Conservation (phyloP, 192 early-diverging fungal species). For the Mortierella alpina region DNA sequence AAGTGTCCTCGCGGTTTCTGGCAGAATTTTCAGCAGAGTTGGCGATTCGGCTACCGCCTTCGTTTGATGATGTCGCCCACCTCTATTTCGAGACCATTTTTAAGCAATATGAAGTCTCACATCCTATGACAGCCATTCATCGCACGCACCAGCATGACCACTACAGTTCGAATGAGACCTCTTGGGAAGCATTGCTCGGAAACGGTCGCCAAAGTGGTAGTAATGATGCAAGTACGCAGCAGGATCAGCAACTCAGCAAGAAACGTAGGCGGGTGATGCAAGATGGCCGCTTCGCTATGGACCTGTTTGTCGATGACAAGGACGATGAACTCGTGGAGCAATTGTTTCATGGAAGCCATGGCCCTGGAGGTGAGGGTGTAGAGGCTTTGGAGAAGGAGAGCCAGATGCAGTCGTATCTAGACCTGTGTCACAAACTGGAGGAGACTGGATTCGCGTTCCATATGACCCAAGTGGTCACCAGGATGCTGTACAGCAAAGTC, state of each 20-base stretch:
- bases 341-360: constrained; percentile 15
- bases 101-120: constrained; percentile 10
- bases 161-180: too few species aligned
- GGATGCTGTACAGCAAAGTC: constrained; percentile 33
- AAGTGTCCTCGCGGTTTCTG: constrained; percentile 24
- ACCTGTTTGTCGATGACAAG: constrained; percentile 39
- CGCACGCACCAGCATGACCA: too few species aligned
- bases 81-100: constrained; percentile 41
- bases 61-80: constrained; percentile 32
- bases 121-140: background rate
- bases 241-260: constrained; percentile 22
- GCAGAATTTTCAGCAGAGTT: constrained; percentile 29
- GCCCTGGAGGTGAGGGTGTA: background rate
- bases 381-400: background rate
- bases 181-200: too few species aligned
- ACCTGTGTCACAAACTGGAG: constrained; percentile 31
- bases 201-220: too few species aligned
- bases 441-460: constrained; percentile 34
- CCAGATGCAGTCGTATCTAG: constrained; percentile 15
- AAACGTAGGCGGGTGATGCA: constrained; percentile 41
- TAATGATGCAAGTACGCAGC: background rate
- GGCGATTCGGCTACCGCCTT: constrained; percentile 25
- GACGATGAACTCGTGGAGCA: constrained; percentile 38
- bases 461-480: constrained; percentile 36
- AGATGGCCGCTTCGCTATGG: constrained; percentile 42